Conservation (phyloP, 257 asterid species). For the Lycium ferocissimum region DNA sequence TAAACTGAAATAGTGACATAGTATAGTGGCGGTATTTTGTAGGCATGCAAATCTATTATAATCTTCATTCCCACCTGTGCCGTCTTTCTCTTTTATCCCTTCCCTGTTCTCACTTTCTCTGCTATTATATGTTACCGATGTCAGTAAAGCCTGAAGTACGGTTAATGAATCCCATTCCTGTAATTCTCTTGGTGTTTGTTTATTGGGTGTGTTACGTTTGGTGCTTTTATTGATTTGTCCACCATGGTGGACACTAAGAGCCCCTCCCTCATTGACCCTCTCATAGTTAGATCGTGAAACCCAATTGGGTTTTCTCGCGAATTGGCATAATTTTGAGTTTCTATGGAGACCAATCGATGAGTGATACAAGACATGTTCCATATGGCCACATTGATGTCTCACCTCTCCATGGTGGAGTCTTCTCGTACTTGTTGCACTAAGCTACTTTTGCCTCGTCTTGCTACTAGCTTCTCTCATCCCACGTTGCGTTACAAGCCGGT, state of each 20-base stretch:
- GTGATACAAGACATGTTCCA: not conserved
- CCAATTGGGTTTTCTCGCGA: not conserved
- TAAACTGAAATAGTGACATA: not conserved
- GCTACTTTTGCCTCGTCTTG: not conserved
- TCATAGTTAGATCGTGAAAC: not conserved
- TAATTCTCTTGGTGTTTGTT: not conserved
- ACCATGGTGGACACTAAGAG: not conserved
- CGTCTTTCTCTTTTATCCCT: not conserved
- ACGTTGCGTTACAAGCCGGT: not conserved
- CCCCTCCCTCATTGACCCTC: constrained; percentile 4
- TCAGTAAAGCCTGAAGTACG: not conserved
- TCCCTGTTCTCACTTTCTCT: not conserved
- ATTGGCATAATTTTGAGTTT: not conserved
- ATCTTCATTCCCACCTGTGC: not conserved
- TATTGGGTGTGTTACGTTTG: not conserved
- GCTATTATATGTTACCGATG: not conserved
- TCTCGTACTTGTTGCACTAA: constrained; percentile 4
- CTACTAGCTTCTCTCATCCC: constrained; percentile 18
- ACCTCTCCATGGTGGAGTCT: not conserved
- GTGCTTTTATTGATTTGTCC: not conserved
- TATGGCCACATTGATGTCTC: not conserved
- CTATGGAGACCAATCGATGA: not conserved
- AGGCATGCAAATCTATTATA: not conserved
- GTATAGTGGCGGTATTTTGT: not conserved
- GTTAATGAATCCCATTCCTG: not conserved